Conservation (phyloP, 2,329 filamentous ascomycete genomes). For the Emergomyces africanus region DNA sequence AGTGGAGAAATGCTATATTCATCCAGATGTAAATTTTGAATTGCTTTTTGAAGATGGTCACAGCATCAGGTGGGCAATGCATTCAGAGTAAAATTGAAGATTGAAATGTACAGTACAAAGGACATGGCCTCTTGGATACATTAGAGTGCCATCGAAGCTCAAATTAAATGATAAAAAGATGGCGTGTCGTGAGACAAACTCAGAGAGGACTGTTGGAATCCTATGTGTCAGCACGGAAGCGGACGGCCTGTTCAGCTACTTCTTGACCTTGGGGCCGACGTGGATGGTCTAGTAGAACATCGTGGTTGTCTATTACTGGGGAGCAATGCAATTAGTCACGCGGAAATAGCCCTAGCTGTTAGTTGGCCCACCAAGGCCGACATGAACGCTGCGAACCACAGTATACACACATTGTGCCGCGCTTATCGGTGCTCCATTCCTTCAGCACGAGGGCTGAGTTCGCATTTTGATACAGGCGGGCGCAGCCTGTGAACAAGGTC, state of each 20-base stretch:
- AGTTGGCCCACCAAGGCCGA: background rate
- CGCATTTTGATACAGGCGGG: background rate
- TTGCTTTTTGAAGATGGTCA: conserved; percentile 12
- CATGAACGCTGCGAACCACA: background rate
- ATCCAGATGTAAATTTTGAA: conserved; percentile 8
- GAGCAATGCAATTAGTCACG: background rate
- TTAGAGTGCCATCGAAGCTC: conserved; percentile 16
- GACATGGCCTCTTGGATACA: conserved; percentile 7
- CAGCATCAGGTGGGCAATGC: background rate
- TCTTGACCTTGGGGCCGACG: background rate
- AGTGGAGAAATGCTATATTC: background rate
- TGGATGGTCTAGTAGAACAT: background rate
- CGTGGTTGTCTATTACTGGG: background rate
- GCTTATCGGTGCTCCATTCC: background rate
- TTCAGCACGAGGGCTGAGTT: background rate
- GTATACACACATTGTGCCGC: background rate
- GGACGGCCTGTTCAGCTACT: conserved; percentile 10
- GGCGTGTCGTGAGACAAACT: conserved; percentile 6
- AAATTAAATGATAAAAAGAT: conserved; percentile 15
- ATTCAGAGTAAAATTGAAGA: background rate
- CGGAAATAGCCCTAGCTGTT: background rate
- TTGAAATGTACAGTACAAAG: background rate
- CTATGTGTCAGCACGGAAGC: conserved; percentile 23
- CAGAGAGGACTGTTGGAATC: conserved; percentile 5
- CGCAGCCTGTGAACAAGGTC: background rate